Conservation (phyloP, 2,329 filamentous ascomycete genomes). For the Alternaria postmessia region DNA sequence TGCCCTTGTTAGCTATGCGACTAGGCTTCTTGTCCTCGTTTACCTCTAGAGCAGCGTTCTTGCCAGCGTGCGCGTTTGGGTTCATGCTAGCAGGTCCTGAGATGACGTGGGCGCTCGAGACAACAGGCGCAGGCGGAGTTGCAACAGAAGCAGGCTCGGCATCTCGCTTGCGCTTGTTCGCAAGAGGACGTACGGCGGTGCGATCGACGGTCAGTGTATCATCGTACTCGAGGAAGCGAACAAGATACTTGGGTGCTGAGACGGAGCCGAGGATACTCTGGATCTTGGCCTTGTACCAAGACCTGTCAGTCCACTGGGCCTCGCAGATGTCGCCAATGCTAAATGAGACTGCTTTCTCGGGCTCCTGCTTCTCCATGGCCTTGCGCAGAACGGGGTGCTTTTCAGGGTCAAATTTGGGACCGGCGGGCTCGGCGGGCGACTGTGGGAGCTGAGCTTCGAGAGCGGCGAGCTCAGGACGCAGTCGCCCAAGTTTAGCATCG, state of each 20-base stretch:
- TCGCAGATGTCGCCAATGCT: conserved; percentile 89
- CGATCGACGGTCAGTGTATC: conserved; percentile 80
- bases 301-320: conserved; percentile 91
- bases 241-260: conserved; percentile 89
- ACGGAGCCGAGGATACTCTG: conserved; percentile 92
- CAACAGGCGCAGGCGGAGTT: conserved; percentile 47
- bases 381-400: conserved; percentile 77
- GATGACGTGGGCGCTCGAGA: conserved; percentile 62
- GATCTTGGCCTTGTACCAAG: conserved; percentile 91
- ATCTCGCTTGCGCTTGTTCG: conserved; percentile 72
- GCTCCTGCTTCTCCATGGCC: conserved; percentile 51
- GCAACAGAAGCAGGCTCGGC: conserved; percentile 74
- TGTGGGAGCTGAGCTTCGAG: conserved; percentile 58
- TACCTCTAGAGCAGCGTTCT: conserved; percentile 68
- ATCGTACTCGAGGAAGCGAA: conserved; percentile 93
- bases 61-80: conserved; percentile 69
- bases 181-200: conserved; percentile 43
- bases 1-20: conserved; percentile 86
- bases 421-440: conserved; percentile 34
- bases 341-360: conserved; percentile 64
- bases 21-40: conserved; percentile 72
- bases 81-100: conserved; percentile 73
- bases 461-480: conserved; percentile 71
- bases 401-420: conserved; percentile 77
- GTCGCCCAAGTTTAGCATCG: conserved; percentile 70